phyloP scores from a whole-genome alignment of 768 basidiomycete genomes.

The Pulveroboletus frians region DNA sequence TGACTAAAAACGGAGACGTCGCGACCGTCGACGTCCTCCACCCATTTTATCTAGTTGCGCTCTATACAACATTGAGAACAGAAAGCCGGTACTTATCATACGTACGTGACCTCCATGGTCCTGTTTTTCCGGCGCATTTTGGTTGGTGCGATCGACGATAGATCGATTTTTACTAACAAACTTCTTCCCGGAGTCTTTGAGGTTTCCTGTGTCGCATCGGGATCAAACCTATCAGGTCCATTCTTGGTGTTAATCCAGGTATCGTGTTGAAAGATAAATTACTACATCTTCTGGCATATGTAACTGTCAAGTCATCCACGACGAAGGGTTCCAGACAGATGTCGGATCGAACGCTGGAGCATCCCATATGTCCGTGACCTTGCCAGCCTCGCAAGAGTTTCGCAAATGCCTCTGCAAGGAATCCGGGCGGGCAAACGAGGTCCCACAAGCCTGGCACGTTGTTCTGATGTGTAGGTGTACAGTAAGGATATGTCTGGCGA shows the following conservation, averaged over 20 bases:
- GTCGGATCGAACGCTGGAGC: neutral
- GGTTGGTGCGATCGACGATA: slow-evolving; percentile 69
- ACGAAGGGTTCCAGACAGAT: neutral
- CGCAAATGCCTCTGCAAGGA: slow-evolving; percentile 23
- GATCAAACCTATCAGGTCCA: slow-evolving; percentile 51
- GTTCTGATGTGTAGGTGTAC: slow-evolving; percentile 17
- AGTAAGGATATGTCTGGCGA: slow-evolving; percentile 19
- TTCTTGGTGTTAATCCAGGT: slow-evolving; percentile 76
- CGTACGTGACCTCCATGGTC: too few relatives aligned
- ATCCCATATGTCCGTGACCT: neutral
- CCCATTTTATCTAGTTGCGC: too few relatives aligned
- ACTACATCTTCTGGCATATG: neutral
- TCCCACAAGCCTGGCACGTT: slow-evolving; percentile 17
- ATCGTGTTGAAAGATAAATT: slow-evolving; percentile 35
- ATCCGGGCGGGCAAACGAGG: slow-evolving; percentile 23
- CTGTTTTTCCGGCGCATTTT: slow-evolving; percentile 58
- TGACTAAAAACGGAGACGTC: too few relatives aligned
- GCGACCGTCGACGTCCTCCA: too few relatives aligned
- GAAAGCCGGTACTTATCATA: too few relatives aligned
- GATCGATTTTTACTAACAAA: slow-evolving; percentile 25
- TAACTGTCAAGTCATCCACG: neutral
- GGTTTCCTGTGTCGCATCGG: slow-evolving; percentile 92
- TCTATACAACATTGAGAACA: too few relatives aligned
- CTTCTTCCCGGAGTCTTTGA: slow-evolving; percentile 90
- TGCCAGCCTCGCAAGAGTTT: slow-evolving; percentile 12